A percentile compares a stretch with the other conserved stretches of the same genome.
These are phyloP conservation scores for Scleroderma bovista DNA, from an alignment of 768 basidiomycete species.

Conservation along the genomic window DNA sequence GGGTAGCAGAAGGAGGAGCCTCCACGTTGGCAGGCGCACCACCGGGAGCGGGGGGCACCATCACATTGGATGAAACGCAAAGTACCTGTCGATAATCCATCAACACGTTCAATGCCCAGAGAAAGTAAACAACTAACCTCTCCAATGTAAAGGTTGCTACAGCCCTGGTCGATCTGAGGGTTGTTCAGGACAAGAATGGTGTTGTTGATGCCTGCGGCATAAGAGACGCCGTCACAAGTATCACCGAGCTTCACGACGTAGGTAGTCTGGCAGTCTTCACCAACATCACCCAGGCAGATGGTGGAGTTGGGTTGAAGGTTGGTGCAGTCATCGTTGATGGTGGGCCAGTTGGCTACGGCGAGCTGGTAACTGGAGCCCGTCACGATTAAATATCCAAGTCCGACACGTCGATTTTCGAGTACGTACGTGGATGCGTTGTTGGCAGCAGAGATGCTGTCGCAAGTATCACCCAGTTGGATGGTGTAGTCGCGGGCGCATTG, in stretches of 20 bases:
- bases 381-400: not conserved
- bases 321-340: constrained; percentile 48
- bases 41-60: constrained; percentile 39
- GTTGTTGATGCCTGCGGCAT: constrained; percentile 37
- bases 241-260: constrained; percentile 54
- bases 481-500: constrained; percentile 61
- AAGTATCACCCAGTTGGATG: constrained; percentile 56
- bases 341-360: constrained; percentile 48
- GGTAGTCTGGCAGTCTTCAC: constrained; percentile 57
- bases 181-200: constrained; percentile 63
- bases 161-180: constrained; percentile 56
- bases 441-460: constrained; percentile 66
- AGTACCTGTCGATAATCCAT: constrained; percentile 37
- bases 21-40: constrained; percentile 19
- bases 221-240: constrained; percentile 49
- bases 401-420: not conserved
- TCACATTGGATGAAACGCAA: constrained; percentile 39
- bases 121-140: constrained; percentile 44
- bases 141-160: constrained; percentile 67
- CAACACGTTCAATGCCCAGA: not conserved
- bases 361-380: constrained; percentile 59
- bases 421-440: constrained; percentile 61
- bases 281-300: constrained; percentile 58
- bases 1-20: constrained; percentile 27
- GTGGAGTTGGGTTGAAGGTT: constrained; percentile 48